Conservation (phyloP, 768 basidiomycete species). For the Nidula microcarpa region DNA sequence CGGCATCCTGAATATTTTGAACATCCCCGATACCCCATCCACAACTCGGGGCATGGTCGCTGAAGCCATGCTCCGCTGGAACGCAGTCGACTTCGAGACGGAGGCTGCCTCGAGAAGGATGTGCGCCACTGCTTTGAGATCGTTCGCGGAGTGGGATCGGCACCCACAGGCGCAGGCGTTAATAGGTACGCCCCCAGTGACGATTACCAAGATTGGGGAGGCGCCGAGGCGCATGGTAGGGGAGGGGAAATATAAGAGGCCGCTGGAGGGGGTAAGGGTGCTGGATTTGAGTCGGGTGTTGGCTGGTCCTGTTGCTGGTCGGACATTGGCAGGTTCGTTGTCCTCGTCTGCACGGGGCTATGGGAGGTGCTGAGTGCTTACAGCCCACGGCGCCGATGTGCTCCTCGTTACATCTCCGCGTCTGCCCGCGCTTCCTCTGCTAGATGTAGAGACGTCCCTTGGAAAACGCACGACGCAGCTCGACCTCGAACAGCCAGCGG, state of each 20-base stretch:
- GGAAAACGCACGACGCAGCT: slow-evolving; percentile 64
- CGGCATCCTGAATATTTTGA: slow-evolving; percentile 46
- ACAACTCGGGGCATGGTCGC: slow-evolving; percentile 33
- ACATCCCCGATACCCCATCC: slow-evolving; percentile 22
- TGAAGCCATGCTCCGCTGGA: slow-evolving; percentile 33
- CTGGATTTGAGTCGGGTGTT: slow-evolving; percentile 60
- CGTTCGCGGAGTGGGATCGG: slow-evolving; percentile 45
- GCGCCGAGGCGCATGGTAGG: slow-evolving; percentile 31
- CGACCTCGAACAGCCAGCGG: slow-evolving; percentile 34
- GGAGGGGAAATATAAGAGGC: slow-evolving; percentile 13
- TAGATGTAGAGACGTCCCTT: slow-evolving; percentile 58
- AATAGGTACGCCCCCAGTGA: slow-evolving; percentile 34
- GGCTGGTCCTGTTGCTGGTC: slow-evolving; percentile 54
- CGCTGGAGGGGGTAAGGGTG: slow-evolving; percentile 48
- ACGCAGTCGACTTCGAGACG: slow-evolving; percentile 44
- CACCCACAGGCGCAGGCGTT: slow-evolving; percentile 45
- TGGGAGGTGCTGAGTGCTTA: too few relatives aligned
- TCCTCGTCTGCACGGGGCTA: background rate
- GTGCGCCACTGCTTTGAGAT: slow-evolving; percentile 49
- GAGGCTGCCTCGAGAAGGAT: slow-evolving; percentile 38
- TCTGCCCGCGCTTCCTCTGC: slow-evolving; percentile 44
- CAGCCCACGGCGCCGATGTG: slow-evolving; percentile 58
- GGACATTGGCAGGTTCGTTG: slow-evolving; percentile 49
- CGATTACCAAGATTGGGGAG: slow-evolving; percentile 42
- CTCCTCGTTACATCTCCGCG: slow-evolving; percentile 52